Base-by-base conservation (phyloP, 306 rosid species). In the Casuarina cunninghamiana region DNA sequence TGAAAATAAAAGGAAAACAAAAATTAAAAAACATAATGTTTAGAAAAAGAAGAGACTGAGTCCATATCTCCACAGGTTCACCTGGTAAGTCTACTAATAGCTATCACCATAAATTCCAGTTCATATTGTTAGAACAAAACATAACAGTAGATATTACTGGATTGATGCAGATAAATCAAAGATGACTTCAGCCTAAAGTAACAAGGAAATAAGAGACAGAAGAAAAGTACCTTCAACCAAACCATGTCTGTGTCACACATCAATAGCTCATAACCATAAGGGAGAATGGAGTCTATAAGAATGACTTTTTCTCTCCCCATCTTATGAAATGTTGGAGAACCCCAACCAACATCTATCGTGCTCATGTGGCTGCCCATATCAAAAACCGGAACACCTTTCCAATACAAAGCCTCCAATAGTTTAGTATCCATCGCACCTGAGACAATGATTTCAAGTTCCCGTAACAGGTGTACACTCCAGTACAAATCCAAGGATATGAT, bases 161-260 rank as follows among this genome's bases (percentile, higher is more conserved):
- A 26, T 26, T 26, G 0, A n/a, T 26, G 32, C 32, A 26, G 32
- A 26, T 26, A 26, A 26, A 26, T 26, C 32, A 26, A 26, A 26
- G 32, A 26, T 26, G 32, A 26, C 32, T 26, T 26, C 32, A 26
- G 32, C 32, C 32, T 26, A 62, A 12, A 37, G 37, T 26, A 60
- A 60, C 12, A 5, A 67, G 1, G 11, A 54, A 43, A 44, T 68
- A 87, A 69, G 66, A 76, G 63, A 75, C 44, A 72, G 45, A 71
- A 74, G 54, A 76, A 5, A 66, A 6, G 80, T 77, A 95, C 99
- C 97, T 95, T 95, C 80, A 95, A 82, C 99, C 99, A 95, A 68
- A 95, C 97, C 99, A 95, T 95, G 90, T 95, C 99, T 10, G 97
- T 95, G 79, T 95, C 99, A 85, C 99, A 95, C 99, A 95, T 93